Base-by-base conservation (phyloP, 2,329 filamentous ascomycete species). In the Fusarium annulatum region DNA sequence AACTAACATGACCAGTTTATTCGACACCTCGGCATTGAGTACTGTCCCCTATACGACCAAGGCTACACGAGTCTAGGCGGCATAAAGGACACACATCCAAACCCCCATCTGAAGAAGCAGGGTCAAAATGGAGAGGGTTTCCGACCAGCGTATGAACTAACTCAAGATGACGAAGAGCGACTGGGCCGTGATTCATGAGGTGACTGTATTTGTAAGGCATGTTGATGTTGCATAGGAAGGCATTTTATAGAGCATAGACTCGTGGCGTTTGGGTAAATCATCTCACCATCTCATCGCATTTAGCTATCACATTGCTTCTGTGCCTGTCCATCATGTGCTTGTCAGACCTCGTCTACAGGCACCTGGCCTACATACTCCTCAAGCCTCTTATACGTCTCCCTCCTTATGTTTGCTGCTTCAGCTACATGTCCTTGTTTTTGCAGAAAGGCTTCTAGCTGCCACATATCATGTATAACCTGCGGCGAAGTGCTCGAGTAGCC, bases 31-130 rank as follows among this genome's bases (percentile, higher is more conserved):
- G 87, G 90, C 3, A 91, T 98, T 34, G 91, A 92, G 9, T 99
- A 97, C 80, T 98, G 96, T 82, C 84, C 86, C 16, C 86, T 99
- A 33, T 99, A 99, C 82, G 94, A 98, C 80, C 86, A 74, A 52
- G 96, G 96, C 15, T 98, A 96, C 82, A 97, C 96, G 6, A 96
- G 93, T 72, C 86, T 99, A n/a, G 96, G 96, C 26, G 96, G 96
- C 7, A 94, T 91, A 30, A 91, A 90, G 63, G 94, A 99, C 83
- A 99, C 96, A 5, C 89, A 93, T 73, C 95, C 94, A 0, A 99
- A 99, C 80, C 96, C 96, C 76, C 30, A 81, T 79, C 42, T 74
- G 9, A 74, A 74, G 64, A 74, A 74, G 41, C 42, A 69, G 30
- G 72, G 64, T 0, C 46, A 65, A n/a, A 72, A 74, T 11, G 71